Percentiles rank a stretch among this genome's conserved stretches.
Conservation (phyloP, 139 green algal genomes). For the Ostreobium quekettii region DNA sequence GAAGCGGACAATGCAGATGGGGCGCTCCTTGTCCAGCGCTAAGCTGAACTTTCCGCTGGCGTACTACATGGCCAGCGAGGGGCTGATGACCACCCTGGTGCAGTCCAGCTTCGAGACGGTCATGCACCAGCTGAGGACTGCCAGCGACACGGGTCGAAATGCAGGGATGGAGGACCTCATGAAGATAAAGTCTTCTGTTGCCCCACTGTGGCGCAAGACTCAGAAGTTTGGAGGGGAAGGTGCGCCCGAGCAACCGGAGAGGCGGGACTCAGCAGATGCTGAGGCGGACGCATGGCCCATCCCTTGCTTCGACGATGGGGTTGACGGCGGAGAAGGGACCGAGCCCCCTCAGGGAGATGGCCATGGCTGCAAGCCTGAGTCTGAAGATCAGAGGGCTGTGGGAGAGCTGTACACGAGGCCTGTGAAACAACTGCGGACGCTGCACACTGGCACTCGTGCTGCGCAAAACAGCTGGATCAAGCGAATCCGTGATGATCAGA, state of each 20-base stretch:
- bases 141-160: background rate
- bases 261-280: background rate
- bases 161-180: background rate
- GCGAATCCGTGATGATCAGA: slow-evolving; percentile 6
- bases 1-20: slow-evolving; percentile 4
- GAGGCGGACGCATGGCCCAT: background rate
- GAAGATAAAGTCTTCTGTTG: no score
- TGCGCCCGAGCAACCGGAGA: background rate
- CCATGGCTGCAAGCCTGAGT: background rate
- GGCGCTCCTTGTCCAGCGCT: background rate
- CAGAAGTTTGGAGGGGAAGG: background rate
- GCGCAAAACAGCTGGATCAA: slow-evolving; percentile 13
- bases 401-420: no score
- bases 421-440: background rate
- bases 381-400: background rate
- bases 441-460: background rate
- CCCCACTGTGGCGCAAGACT: no score
- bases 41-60: slow-evolving; percentile 10
- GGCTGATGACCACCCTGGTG: slow-evolving; percentile 1
- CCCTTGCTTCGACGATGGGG: background rate
- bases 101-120: slow-evolving; percentile 1
- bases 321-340: no score
- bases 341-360: background rate
- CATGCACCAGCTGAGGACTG: background rate
- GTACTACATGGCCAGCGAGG: background rate